Percentiles rank a stretch among this genome's conserved stretches.
These are phyloP conservation scores for Pleurotus giganteus DNA, from an alignment of 768 basidiomycete species.

Conservation along the genomic window DNA sequence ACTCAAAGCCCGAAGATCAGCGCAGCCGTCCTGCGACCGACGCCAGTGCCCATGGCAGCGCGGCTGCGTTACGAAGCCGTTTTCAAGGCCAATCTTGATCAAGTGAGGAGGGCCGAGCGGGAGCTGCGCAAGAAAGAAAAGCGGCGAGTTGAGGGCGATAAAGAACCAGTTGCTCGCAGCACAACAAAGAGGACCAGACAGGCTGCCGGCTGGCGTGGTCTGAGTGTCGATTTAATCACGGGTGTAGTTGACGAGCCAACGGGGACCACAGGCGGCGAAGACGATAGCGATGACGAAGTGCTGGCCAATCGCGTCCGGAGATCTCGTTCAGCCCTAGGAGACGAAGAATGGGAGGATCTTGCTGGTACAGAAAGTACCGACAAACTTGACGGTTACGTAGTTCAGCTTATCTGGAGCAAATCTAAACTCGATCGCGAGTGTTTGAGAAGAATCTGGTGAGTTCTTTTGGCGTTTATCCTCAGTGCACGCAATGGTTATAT, in stretches of 20 bases:
- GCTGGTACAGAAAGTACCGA: constrained; percentile 38
- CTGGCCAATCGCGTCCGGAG: constrained; percentile 8
- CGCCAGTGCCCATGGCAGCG: constrained; percentile 66
- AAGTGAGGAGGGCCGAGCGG: constrained; percentile 41
- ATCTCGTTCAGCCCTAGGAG: constrained; percentile 25
- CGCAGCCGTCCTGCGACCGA: constrained; percentile 44
- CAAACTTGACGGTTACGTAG: constrained; percentile 51
- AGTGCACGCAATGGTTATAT: background rate
- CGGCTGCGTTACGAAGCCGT: constrained; percentile 66
- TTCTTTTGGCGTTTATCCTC: constrained; percentile 1
- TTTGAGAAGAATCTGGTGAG: constrained; percentile 66
- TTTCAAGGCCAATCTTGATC: constrained; percentile 58
- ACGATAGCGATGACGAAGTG: constrained; percentile 11
- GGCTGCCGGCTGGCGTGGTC: constrained; percentile 72
- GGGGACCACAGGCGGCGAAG: constrained; percentile 3
- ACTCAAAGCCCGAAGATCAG: constrained; percentile 25
- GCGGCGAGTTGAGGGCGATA: constrained; percentile 36
- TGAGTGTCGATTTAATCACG: constrained; percentile 66
- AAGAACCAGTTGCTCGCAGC: constrained; percentile 30
- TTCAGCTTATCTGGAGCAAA: constrained; percentile 61
- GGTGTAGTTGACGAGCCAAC: constrained; percentile 32
- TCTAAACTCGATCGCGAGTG: constrained; percentile 53
- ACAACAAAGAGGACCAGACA: constrained; percentile 45
- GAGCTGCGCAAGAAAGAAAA: constrained; percentile 15
- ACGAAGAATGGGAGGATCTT: constrained; percentile 28